Percentiles rank a stretch among this genome's conserved stretches.
phyloP scores from a whole-genome alignment of 805 yeast genomes.

The Candida jianshihensis region DNA sequence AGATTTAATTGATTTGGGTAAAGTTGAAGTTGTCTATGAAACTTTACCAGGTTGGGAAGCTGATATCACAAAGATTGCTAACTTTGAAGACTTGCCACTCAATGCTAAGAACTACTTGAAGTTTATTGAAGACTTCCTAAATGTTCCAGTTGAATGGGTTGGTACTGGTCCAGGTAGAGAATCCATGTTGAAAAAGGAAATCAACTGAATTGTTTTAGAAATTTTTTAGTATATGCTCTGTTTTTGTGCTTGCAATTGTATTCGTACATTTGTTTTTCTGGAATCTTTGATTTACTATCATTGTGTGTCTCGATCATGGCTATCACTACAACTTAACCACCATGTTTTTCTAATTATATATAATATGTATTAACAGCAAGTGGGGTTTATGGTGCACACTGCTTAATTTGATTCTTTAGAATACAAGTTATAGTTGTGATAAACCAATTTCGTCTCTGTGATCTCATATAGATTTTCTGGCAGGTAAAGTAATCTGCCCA shows the following conservation, averaged over 20 bases:
- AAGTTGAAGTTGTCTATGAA: conserved; percentile 87
- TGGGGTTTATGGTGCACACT: neutral
- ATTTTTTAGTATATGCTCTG: neutral
- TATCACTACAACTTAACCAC: no score
- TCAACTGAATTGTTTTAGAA: neutral
- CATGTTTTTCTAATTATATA: no score
- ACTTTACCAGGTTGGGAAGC: conserved; percentile 93
- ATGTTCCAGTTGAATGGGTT: conserved; percentile 89
- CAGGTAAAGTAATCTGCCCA: conserved; percentile 44
- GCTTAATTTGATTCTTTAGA: conserved; percentile 15
- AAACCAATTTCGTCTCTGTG: conserved; percentile 31
- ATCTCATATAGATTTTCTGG: conserved; percentile 29
- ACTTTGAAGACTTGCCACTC: conserved; percentile 75
- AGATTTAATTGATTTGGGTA: conserved; percentile 73
- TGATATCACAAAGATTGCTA: conserved; percentile 66
- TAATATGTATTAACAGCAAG: neutral
- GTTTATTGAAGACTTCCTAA: conserved; percentile 78
- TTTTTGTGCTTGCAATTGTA: neutral
- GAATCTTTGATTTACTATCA: no score
- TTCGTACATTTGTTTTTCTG: neutral
- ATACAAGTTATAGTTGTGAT: conserved; percentile 46
- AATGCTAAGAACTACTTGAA: conserved; percentile 80
- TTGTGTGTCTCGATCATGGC: no score
- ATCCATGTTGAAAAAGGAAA: conserved; percentile 66
- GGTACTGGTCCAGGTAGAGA: conserved; percentile 99